Evolutionary conservation across 331 rosid genomes (phyloP).

Genomic region (Phaseolus coccineus): DNA sequence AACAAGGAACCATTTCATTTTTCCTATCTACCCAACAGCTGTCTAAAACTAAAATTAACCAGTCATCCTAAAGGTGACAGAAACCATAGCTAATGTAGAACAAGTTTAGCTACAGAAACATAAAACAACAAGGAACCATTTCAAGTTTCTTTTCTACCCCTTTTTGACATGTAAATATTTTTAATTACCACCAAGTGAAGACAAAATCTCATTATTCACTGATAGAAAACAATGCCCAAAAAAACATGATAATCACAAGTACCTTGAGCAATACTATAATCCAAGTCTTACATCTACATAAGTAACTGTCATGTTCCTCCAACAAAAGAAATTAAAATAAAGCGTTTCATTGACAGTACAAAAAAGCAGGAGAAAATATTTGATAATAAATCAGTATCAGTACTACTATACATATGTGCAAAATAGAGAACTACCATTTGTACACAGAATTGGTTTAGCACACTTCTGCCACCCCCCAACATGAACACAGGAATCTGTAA

Average conservation of each 20-base stretch:
- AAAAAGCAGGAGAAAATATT: not conserved
- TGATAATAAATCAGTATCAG: not conserved
- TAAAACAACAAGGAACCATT: not conserved
- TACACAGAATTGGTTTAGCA: not conserved
- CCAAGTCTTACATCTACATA: not conserved
- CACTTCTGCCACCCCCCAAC: constrained; percentile 20
- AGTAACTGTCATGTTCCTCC: constrained; percentile 3
- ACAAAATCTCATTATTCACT: not conserved
- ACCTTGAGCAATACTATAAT: not conserved
- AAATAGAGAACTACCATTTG: not conserved
- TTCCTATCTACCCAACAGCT: not conserved
- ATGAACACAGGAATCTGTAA: not conserved
- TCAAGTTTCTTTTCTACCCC: not conserved
- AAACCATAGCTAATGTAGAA: not conserved
- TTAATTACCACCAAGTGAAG: not conserved
- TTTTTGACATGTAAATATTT: too few relatives aligned
- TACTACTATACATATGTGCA: not conserved
- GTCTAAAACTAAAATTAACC: not conserved
- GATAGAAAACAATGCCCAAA: not conserved
- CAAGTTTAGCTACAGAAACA: not conserved
- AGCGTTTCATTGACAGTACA: not conserved
- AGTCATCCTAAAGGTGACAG: not conserved
- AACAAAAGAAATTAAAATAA: not conserved
- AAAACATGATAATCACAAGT: constrained; percentile 2
- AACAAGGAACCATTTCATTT: constrained; percentile 2